Base-by-base conservation (phyloP, 2,329 filamentous ascomycete genomes). In the Colletotrichum phormii region DNA sequence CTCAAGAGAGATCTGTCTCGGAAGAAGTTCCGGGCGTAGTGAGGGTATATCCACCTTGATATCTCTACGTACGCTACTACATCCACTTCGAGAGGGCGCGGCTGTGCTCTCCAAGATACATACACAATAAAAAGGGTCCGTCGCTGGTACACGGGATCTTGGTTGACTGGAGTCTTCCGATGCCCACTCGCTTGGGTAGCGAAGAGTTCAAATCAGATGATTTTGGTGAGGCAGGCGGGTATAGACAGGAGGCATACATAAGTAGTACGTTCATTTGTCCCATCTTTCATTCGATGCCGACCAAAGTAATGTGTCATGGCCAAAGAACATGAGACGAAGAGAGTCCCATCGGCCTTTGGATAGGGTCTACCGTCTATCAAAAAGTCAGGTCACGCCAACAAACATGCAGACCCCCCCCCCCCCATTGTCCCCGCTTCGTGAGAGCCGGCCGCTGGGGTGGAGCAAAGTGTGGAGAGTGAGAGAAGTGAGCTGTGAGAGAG, bases 81-180 rank as follows among this genome's bases (percentile, higher is more conserved):
- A 46, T 51, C 62, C 55, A 29, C 18, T 64, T 69, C 64, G 35
- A 13, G 33, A 37, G 31, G 31, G 24, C 33, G 33, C 51, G 58
- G 68, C 37, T 37, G 59, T 64, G 29, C 37, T 68, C 46, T 35
- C n/a, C 46, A 51, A 49, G 62, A 37, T 29, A 55, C 33, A 49
- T 9, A n/a, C 42, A 49, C 18, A 42, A 15, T 9, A 9, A 8
- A n/a, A 49, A 49, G 42, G 42, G 42, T 49, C 42, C 42, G 26
- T 69, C 37, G 59, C 35, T 69, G 58, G 54, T 35, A 33, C 46
- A 64, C 59, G 35, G 58, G 58, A 64, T 64, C 37, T 60, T 69
- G 70, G 59, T 35, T 60, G 26, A 69, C 60, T 26, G 33, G 59
- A 24, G n/a, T 18, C 12, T 12, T 3, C 58, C 26, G 37, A 61